Base-by-base conservation (phyloP, 495 filamentous ascomycete species). In the Aspergillus conjunctus region DNA sequence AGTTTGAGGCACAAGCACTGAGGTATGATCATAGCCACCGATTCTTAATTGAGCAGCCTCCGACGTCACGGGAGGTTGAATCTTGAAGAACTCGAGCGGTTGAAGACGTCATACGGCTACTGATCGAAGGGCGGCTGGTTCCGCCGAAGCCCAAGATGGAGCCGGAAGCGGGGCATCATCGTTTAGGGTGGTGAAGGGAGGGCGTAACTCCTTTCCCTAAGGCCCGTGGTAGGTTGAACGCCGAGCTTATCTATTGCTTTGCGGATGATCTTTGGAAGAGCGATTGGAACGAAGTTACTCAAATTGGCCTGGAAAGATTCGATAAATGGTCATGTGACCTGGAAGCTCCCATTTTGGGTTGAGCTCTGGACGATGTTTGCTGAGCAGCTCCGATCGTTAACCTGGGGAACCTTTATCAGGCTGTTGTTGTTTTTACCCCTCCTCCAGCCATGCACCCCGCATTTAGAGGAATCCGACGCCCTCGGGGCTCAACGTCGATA, bases 371-470 rank as follows among this genome's bases (percentile, higher is more conserved):
- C 2, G 26, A 26, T 26, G 26, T 26, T 26, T 26, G 2, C 5
- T 26, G 26, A 26, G 26, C 26, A 26, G 26, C 26, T 26, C 26
- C 26, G 26, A 26, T 26, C n/a, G n/a, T n/a, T n/a, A n/a, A 26
- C 2, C 26, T 26, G 2, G 26, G 2, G 2, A 26, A 15, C 45
- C 32, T 58, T n/a, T 39, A 44, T n/a, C 30, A 34, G 22, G 18
- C 17, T 41, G 37, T 43, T 37, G 30, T 51, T 43, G 56, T 53
- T 17, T 31, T 2, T 2, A 26, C 26, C 26, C 26, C 26, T 22
- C 30, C 53, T 22, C 44, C 9, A 22, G 56, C 18, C 52, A 64
- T 64, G 62, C 45, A 64, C 18, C 37, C 58, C 62, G 30, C 49
- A 30, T 31, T 31, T 17, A 56, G 48, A 51, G 44, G 41, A n/a